These are phyloP conservation scores for Chalciporus piperatus DNA, from an alignment of 768 basidiomycete species.

Conservation along the genomic window DNA sequence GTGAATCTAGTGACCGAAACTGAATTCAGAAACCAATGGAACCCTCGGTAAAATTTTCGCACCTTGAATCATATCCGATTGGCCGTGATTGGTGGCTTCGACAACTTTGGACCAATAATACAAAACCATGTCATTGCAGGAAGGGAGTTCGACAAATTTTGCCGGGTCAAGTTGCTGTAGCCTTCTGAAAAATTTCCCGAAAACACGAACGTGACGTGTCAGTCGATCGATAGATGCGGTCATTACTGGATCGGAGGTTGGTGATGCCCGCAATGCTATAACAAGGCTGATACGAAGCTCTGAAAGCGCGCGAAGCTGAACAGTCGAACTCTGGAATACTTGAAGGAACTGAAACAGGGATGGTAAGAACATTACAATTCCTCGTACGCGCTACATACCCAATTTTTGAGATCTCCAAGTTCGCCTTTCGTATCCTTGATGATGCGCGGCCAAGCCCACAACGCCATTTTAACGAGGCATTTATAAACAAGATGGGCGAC, in stretches of 20 bases:
- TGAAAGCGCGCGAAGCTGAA: conserved; percentile 54
- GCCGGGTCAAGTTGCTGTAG: conserved; percentile 59
- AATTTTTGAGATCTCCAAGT: conserved; percentile 42
- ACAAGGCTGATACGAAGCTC: conserved; percentile 57
- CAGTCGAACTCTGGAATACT: conserved; percentile 58
- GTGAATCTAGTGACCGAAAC: conserved; percentile 46
- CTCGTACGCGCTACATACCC: conserved; percentile 42
- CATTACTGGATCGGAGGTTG: conserved; percentile 34
- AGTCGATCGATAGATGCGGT: conserved; percentile 52
- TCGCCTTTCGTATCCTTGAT: conserved; percentile 44
- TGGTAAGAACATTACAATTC: not conserved
- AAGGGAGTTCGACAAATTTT: conserved; percentile 62
- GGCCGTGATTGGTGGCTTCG: conserved; percentile 54
- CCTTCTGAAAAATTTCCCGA: conserved; percentile 80
- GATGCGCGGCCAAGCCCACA: conserved; percentile 67
- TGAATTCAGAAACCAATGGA: not conserved
- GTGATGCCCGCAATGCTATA: conserved; percentile 38
- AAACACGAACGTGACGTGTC: conserved; percentile 64
- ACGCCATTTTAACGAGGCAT: conserved; percentile 62
- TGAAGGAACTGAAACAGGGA: conserved; percentile 47
- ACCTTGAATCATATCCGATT: conserved; percentile 58
- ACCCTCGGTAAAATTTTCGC: conserved; percentile 5
- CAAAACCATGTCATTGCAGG: conserved; percentile 63
- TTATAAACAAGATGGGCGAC: conserved; percentile 75
- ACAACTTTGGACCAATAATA: conserved; percentile 83